These are phyloP conservation scores for Exophiala viscosa DNA, from an alignment of 2,329 filamentous ascomycete species.

Conservation along the genomic window DNA sequence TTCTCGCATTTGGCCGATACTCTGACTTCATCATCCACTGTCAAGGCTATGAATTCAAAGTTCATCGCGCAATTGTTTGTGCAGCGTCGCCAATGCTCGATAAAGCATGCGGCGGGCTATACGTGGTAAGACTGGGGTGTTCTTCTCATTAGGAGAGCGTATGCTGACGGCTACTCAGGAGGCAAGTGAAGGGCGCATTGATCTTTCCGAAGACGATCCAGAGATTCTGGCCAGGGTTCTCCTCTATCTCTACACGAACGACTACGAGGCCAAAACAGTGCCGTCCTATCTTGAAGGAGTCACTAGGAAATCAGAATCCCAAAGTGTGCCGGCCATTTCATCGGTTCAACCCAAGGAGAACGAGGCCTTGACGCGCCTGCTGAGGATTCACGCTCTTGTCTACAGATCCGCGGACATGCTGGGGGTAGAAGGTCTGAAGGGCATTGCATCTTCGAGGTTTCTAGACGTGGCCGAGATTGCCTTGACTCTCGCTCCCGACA, in stretches of 20 bases:
- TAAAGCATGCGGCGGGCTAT: not conserved
- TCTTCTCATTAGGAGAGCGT: no score
- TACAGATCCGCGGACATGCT: not conserved
- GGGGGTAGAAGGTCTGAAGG: not conserved
- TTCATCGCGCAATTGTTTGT: not conserved
- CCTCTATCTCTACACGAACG: not conserved
- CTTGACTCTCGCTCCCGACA: accelerated
- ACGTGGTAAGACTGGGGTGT: not conserved
- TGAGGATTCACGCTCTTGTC: not conserved
- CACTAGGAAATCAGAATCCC: no score
- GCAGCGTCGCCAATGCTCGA: not conserved
- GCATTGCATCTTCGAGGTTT: not conserved
- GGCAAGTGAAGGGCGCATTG: not conserved
- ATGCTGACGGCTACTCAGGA: not conserved
- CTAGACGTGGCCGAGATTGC: not conserved
- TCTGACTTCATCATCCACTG: not conserved
- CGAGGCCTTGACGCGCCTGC: no score
- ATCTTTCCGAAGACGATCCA: not conserved
- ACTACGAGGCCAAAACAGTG: not conserved
- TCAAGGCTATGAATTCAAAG: not conserved
- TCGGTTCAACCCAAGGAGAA: no score
- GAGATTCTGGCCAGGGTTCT: not conserved
- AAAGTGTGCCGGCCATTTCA: no score
- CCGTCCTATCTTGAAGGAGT: no score
- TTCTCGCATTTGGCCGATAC: not conserved